Percentiles rank a stretch among this genome's conserved stretches.
Conservation (phyloP, 1,284 basidiomycete genomes). For the Volvariella surrecta region DNA sequence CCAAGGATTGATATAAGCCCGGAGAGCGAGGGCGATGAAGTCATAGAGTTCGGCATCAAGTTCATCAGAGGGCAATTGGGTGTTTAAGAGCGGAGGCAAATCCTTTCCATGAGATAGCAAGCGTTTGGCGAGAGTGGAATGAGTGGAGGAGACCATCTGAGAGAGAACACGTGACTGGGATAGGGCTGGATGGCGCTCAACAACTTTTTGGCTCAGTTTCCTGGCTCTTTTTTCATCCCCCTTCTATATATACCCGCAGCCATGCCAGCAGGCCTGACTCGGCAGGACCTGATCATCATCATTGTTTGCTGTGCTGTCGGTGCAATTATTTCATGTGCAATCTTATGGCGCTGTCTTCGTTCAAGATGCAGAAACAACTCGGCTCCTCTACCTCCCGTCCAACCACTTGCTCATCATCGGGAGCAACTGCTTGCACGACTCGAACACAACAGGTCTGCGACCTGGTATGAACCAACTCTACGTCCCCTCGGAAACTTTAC, state of each 20-base stretch:
- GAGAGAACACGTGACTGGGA: background rate
- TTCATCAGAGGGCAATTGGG: slow-evolving; percentile 34
- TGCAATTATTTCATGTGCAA: slow-evolving; percentile 26
- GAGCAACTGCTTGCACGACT: slow-evolving; percentile 34
- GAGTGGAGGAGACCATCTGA: slow-evolving; percentile 14
- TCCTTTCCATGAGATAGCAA: slow-evolving; percentile 10
- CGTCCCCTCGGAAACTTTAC: slow-evolving; percentile 5
- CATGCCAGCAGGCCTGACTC: slow-evolving; percentile 12
- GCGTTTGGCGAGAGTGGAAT: slow-evolving; percentile 31
- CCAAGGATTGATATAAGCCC: slow-evolving; percentile 74
- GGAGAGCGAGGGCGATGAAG: slow-evolving; percentile 65
- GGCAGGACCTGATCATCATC: slow-evolving; percentile 37
- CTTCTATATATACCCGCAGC: background rate
- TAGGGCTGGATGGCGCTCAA: background rate
- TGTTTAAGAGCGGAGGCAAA: slow-evolving; percentile 46
- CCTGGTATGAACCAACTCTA: slow-evolving; percentile 12
- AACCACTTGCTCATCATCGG: slow-evolving; percentile 51
- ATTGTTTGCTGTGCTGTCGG: slow-evolving; percentile 33
- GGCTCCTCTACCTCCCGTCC: slow-evolving; percentile 46
- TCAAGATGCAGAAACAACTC: slow-evolving; percentile 21
- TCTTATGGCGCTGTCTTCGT: slow-evolving; percentile 30
- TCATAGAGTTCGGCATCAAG: slow-evolving; percentile 68
- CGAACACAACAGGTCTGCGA: slow-evolving; percentile 12
- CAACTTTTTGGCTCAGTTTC: background rate
- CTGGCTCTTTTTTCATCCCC: background rate